Conservation (phyloP, 192 early-diverging fungal species). For the Thamnidium elegans region DNA sequence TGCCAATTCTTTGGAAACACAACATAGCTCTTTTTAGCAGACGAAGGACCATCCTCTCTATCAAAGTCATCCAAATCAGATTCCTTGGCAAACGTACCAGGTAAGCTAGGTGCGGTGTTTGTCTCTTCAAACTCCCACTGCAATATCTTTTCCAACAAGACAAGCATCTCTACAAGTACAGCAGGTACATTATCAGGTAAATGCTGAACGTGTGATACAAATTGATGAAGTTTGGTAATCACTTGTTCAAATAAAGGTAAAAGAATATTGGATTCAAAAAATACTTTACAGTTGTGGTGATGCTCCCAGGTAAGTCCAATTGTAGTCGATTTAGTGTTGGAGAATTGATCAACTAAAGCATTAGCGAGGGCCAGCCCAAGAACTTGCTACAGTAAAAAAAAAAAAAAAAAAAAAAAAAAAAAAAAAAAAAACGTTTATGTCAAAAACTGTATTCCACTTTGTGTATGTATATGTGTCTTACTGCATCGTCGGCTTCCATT, state of each 20-base stretch:
- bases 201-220: background rate
- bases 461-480: conserved; percentile 9
- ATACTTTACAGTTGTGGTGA: conserved; percentile 58
- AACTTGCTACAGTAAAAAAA: conserved; percentile 26
- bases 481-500: conserved; percentile 39
- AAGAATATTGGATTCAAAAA: conserved; percentile 47
- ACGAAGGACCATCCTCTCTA: conserved; percentile 21
- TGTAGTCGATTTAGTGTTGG: conserved; percentile 51
- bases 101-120: conserved; percentile 29
- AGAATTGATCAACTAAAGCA: conserved; percentile 64
- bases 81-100: conserved; percentile 23
- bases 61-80: conserved; percentile 25
- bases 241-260: conserved; percentile 15
- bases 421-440: background rate
- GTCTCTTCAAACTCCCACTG: conserved; percentile 52
- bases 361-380: conserved; percentile 51
- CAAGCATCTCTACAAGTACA: conserved; percentile 35
- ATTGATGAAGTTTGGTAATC: conserved; percentile 9
- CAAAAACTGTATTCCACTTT: background rate
- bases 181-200: conserved; percentile 26
- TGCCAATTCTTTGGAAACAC: conserved; percentile 52
- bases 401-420: background rate
- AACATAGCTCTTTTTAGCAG: conserved; percentile 23
- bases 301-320: conserved; percentile 63
- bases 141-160: conserved; percentile 46